Conservation (phyloP, 2,329 filamentous ascomycete genomes). For the Colletotrichum camelliae region DNA sequence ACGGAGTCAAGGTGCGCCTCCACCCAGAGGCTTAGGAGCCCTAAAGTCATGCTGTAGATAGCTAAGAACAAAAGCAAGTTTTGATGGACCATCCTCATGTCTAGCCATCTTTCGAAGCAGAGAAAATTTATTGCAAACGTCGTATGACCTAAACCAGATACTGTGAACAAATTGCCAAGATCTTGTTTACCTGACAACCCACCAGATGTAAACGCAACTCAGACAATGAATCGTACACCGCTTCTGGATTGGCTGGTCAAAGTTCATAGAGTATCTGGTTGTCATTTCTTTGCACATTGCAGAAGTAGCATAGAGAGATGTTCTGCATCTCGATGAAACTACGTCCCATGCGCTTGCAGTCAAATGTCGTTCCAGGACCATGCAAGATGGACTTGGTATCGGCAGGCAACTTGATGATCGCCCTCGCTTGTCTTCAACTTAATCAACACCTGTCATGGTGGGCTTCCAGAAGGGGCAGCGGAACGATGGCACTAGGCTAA, state of each 20-base stretch:
- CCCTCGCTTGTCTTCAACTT: neutral
- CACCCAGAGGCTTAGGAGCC: neutral
- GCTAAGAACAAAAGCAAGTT: neutral
- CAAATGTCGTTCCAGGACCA: neutral
- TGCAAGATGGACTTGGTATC: neutral
- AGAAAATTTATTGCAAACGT: neutral
- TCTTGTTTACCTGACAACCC: neutral
- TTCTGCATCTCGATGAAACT: neutral
- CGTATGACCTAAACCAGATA: neutral
- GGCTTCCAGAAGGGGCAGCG: neutral
- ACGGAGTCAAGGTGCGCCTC: conserved; percentile 8
- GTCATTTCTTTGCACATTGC: neutral
- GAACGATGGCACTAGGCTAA: neutral
- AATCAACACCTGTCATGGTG: neutral
- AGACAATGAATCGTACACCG: neutral
- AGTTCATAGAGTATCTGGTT: neutral
- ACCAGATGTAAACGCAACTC: neutral
- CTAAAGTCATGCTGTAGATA: neutral
- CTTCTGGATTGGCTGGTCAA: neutral
- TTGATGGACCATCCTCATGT: neutral
- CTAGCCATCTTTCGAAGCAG: neutral
- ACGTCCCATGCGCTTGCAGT: neutral
- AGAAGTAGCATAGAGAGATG: neutral
- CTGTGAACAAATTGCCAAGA: neutral
- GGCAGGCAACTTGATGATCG: neutral